A percentile compares a stretch with the other conserved stretches of the same genome.
phyloP scores from a whole-genome alignment of 345 rosid genomes.

The Linum lewisii region DNA sequence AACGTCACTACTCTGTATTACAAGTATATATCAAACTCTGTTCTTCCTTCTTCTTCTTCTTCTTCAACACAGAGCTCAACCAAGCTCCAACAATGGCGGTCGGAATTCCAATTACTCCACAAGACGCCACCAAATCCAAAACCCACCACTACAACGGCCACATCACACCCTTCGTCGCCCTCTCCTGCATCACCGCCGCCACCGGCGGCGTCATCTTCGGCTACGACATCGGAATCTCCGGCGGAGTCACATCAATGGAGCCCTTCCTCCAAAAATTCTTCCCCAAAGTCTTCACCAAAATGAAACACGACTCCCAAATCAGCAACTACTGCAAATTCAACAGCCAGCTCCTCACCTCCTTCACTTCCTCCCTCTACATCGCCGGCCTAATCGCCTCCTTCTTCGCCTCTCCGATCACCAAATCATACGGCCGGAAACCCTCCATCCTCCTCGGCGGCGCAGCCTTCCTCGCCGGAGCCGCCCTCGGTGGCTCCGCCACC shows the following conservation, averaged over 20 bases:
- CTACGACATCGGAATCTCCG: constrained; percentile 78
- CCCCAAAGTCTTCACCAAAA: constrained; percentile 37
- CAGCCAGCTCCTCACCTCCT: constrained; percentile 57
- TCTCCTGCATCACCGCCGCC: constrained; percentile 79
- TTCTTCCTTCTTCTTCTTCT: no score
- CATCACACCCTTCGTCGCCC: constrained; percentile 48
- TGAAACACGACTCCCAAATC: constrained; percentile 36
- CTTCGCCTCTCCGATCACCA: constrained; percentile 48
- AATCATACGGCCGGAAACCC: constrained; percentile 51
- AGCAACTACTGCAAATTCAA: constrained; percentile 72
- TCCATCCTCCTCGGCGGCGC: constrained; percentile 51
- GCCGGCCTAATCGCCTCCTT: constrained; percentile 58
- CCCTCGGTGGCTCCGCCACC: constrained; percentile 45
- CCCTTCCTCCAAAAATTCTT: constrained; percentile 52
- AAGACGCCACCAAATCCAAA: no score
- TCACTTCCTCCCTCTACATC: constrained; percentile 68
- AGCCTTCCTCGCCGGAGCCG: constrained; percentile 52
- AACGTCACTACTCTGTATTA: no score
- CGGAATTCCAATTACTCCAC: no score
- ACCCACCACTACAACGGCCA: constrained; percentile 28
- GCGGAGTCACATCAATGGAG: constrained; percentile 82
- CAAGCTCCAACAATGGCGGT: no score
- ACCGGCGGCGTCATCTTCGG: constrained; percentile 87
- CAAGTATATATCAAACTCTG: no score
- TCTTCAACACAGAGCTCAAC: no score